phyloP scores from a whole-genome alignment of 2,329 filamentous ascomycete species.

The Emergomyces pasteurianus region DNA sequence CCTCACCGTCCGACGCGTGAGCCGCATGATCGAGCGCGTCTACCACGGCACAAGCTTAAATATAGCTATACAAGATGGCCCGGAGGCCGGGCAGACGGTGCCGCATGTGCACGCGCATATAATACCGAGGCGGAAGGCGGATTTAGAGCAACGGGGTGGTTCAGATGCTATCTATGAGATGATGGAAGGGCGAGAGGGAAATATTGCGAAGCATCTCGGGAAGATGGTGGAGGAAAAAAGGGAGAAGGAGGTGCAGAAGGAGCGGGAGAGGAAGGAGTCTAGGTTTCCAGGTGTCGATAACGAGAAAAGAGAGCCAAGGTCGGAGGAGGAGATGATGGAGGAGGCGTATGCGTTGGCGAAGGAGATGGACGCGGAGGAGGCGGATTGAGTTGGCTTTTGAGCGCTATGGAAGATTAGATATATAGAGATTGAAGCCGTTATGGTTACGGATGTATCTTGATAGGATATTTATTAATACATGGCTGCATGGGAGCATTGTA shows the following conservation, averaged over 20 bases:
- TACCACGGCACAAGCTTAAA: slow-evolving; percentile 67
- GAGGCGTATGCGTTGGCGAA: slow-evolving; percentile 60
- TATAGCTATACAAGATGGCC: slow-evolving; percentile 87
- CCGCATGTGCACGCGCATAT: slow-evolving; percentile 88
- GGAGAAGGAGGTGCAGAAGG: slow-evolving; percentile 48
- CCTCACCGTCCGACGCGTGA: slow-evolving; percentile 69
- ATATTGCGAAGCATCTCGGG: slow-evolving; percentile 61
- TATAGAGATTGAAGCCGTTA: neutral
- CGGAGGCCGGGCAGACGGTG: slow-evolving; percentile 84
- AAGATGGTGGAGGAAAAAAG: slow-evolving; percentile 42
- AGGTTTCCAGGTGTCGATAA: slow-evolving; percentile 63
- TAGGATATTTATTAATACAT: neutral
- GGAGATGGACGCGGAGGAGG: slow-evolving; percentile 37
- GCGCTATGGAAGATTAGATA: neutral
- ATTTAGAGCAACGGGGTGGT: slow-evolving; percentile 45
- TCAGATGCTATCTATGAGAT: slow-evolving; percentile 69
- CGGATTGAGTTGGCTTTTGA: slow-evolving; percentile 15
- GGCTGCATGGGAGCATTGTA: neutral
- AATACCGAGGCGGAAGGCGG: slow-evolving; percentile 56
- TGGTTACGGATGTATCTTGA: neutral
- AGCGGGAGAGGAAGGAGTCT: slow-evolving; percentile 60
- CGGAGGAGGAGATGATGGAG: slow-evolving; percentile 61
- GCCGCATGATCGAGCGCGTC: slow-evolving; percentile 57
- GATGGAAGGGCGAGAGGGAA: slow-evolving; percentile 74
- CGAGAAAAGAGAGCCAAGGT: slow-evolving; percentile 53